Percentiles rank a stretch among this genome's conserved stretches.
phyloP scores from a whole-genome alignment of 176 grass and related monocot species.

The Oropetium thomaeum region DNA sequence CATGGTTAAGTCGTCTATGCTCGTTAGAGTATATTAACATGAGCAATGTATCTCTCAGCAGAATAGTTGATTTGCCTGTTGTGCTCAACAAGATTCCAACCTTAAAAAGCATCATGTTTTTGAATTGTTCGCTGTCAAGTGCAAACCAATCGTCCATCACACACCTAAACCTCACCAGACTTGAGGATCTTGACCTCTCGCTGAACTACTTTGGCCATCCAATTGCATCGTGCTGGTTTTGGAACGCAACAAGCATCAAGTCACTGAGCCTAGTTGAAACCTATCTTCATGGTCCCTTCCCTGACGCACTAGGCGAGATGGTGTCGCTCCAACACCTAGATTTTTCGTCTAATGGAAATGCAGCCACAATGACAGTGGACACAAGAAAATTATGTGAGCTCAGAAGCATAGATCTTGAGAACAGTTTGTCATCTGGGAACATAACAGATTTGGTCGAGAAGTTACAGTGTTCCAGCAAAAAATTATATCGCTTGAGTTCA shows the following conservation, averaged over 20 bases:
- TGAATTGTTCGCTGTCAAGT: background rate
- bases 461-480: background rate
- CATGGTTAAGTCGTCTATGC: background rate
- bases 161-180: background rate
- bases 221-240: slow-evolving; percentile 31
- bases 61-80: background rate
- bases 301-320: background rate
- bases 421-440: slow-evolving; percentile 16
- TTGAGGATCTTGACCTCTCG: slow-evolving; percentile 7
- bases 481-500: background rate
- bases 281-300: background rate
- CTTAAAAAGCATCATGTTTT: background rate
- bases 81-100: background rate
- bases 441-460: background rate
- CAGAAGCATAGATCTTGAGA: background rate
- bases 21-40: background rate
- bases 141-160: background rate
- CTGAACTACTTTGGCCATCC: background rate
- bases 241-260: slow-evolving; percentile 20
- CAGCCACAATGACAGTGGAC: background rate
- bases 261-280: background rate
- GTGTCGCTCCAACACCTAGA: background rate
- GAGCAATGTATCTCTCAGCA: background rate
- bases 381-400: background rate
- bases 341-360: background rate